Evolutionary conservation across 2,329 filamentous ascomycete species (phyloP), one percentile per base, ranked within the genome.

Genomic region (Epichloe coenophiala): DNA sequence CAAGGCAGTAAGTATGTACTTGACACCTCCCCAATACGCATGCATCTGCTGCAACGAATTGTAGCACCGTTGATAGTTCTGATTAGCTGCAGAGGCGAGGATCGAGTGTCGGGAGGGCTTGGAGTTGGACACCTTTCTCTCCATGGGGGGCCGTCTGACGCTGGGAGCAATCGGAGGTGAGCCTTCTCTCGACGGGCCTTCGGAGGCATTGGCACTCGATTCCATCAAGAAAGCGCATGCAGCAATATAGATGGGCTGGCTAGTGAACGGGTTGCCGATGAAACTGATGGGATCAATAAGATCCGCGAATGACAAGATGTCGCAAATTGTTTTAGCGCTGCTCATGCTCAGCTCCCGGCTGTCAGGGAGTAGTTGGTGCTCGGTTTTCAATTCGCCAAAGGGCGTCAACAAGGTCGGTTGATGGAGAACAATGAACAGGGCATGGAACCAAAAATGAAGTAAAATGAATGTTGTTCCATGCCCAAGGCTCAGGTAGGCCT

Each of bases 241-340:
- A 1, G 88, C 88, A 53, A 95, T 91, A 59, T 94, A 95, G 60
- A 94, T 94, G 0, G 88, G 88, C 64, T 95, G 88, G 45, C 85
- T 88, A 0, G 87, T 93, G 57, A 95, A 95, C 0, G 88, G 88
- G 53, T 93, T 95, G 1, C 88, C 87, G 36, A 90, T 83, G 51
- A 90, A 88, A 58, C 88, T 90, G 63, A 87, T 89, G 0, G 86
- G 81, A 63, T 94, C 87, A 48, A 93, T 87, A 9, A 94, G 70
- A 61, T 94, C 87, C 0, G 88, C 86, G 64, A 94, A 94, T 1
- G 86, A 84, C 8, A 94, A 68, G 15, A 95, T 95, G 59, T 95
- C 88, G 36, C 87, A 88, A 53, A 95, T 93, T 0, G 88, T 94
- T 69, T 94, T 95, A 13, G 88, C 89, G 23, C 87, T 91, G 13